Evolutionary conservation across 768 basidiomycete genomes (phyloP), one percentile per base, ranked within the genome.

Genomic region (Kwoniella bestiolae): DNA sequence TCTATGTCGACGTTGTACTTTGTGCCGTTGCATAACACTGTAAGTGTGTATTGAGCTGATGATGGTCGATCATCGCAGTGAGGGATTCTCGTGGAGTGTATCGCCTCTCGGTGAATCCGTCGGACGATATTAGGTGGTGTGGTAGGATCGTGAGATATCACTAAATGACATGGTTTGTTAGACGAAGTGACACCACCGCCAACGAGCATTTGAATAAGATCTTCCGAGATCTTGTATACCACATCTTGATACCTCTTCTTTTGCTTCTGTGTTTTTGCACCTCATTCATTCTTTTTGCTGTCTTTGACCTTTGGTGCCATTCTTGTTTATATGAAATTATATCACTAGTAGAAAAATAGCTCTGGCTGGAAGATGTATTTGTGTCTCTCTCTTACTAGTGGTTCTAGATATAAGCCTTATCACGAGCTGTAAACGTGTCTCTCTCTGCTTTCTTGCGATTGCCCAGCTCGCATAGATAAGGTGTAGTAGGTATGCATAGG

Each of bases 41-140:
- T n/a, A n/a, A n/a, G n/a, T n/a, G n/a, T n/a, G n/a, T n/a, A 44
- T 23, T 5, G 34, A 50, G 56, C 46, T 56, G 29, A 46, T 35
- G 25, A 26, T 14, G 25, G 28, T 5, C 8, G 23, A 26, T 32
- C 26, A 25, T 31, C 34, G 11, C 28, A 75, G 74, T 46, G 76
- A 70, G 57, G 76, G 76, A 3, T 78, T 78, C 67, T 78, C 76
- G 7, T 78, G 76, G 76, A 72, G 71, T 35, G 74, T 75, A 2
- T 78, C 76, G 26, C 76, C 76, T 7, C 71, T 78, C 28, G 76
- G 76, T 32, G 76, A 78, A 55, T 71, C 69, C 11, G 76, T 78
- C 11, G 76, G 76, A 9, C 57, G 76, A 45, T 78, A 78, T 49
- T 75, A 72, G 65, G 28, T 9, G 11, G 14, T 47, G 5, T 35